Evolutionary conservation across 352 stramenopile genomes (phyloP), one percentile per base, ranked within the genome.

Genomic region (Pythium sp.): DNA sequence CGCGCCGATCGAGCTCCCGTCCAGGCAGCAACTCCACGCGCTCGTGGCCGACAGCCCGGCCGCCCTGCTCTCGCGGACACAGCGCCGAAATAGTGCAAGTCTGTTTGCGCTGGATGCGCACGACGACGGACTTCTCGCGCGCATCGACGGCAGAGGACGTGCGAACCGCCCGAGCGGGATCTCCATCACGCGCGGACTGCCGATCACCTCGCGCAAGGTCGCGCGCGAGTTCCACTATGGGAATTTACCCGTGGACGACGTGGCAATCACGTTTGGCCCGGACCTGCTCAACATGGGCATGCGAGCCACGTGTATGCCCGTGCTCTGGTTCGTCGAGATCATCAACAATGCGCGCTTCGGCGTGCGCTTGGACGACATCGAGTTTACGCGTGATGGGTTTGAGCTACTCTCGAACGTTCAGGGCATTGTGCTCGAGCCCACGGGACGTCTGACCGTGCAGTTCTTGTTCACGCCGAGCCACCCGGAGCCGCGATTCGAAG

Each of bases 341-440:
- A 62, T 81, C 62, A 91, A 89, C 70, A 67, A 58, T 41, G 77
- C 73, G 12, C 28, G 53, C 3, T 32, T 68, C 2, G 67, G 65
- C 0, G 67, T 87, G 20, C 71, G 70, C 26, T 66, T 91, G 2
- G 71, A 85, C 34, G 66, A 65, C 12, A 72, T 78, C 5, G 76
- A 79, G 36, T 84, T 89, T 38, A 78, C 81, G 9, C 78, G 80
- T 28, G 72, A 75, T 26, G 67, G 74, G 1, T 84, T 88, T 26
- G 73, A 74, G 20, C 54, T 91, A 18, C 65, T 69, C 0, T 75
- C 68, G 1, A 73, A 86, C 28, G 67, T 86, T 11, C 70, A 70
- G 8, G 70, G 72, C 14, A 75, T 78, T 15, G 62, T 74, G 54
- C 58, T 89, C 41, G 72, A 77, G 28, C 79, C 79, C 0, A 68